Percentiles rank a stretch among this genome's conserved stretches.
Evolutionary conservation across 2,329 filamentous ascomycete species (phyloP).

Genomic region (Setomelanomma holmii): DNA sequence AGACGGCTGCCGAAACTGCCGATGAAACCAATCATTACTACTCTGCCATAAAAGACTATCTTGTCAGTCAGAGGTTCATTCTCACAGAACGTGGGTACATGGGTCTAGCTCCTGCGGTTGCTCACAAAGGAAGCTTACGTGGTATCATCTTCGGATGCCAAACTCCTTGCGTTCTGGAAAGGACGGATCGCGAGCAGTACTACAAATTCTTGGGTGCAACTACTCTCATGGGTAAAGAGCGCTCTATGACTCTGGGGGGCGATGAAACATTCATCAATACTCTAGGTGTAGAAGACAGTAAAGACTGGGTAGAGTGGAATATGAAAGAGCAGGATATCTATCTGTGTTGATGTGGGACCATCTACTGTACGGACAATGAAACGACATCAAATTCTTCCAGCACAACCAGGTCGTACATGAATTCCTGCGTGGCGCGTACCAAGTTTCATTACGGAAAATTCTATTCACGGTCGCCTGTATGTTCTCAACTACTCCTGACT

Average conservation of each 20-base stretch:
- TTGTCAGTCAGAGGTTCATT: slow-evolving; percentile 2
- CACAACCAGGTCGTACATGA: neutral
- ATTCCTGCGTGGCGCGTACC: too few relatives aligned
- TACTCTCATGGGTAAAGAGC: neutral
- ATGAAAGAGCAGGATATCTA: slow-evolving; percentile 8
- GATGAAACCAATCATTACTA: neutral
- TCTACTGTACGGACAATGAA: too few relatives aligned
- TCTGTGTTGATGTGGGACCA: slow-evolving; percentile 9
- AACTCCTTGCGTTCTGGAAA: slow-evolving; percentile 6
- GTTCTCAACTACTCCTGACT: too few relatives aligned
- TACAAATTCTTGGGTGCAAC: neutral
- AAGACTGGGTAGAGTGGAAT: slow-evolving; percentile 8
- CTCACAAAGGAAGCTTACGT: neutral
- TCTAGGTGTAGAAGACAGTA: neutral
- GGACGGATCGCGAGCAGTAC: neutral
- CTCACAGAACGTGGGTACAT: slow-evolving; percentile 10
- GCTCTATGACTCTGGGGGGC: neutral
- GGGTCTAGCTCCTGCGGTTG: slow-evolving; percentile 4
- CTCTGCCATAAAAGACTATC: neutral
- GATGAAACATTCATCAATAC: neutral
- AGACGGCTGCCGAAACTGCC: too few relatives aligned
- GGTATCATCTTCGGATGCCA: slow-evolving; percentile 11
- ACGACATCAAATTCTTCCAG: too few relatives aligned
- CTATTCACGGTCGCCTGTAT: too few relatives aligned
- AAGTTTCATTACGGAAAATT: too few relatives aligned